Percentiles rank a stretch among this genome's conserved stretches.
These are phyloP conservation scores for Xylaria arbuscula DNA, from an alignment of 2,329 filamentous ascomycete genomes.

Conservation along the genomic window DNA sequence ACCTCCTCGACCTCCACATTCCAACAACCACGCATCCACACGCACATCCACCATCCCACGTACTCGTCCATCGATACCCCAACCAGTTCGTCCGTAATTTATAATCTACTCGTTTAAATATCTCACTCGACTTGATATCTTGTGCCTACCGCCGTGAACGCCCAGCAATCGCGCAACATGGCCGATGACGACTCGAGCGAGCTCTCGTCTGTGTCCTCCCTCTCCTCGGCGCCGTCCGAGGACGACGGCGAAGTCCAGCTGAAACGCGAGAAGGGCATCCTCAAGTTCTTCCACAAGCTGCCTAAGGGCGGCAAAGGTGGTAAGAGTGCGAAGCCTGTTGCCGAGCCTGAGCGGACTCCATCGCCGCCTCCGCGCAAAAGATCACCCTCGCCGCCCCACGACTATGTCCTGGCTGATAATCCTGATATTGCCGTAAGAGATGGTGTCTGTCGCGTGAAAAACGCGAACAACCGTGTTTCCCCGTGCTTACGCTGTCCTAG, in stretches of 20 bases:
- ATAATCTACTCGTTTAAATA: background rate
- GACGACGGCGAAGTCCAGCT: slow-evolving; percentile 63
- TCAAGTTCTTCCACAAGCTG: slow-evolving; percentile 74
- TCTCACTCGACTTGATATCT: slow-evolving; percentile 7
- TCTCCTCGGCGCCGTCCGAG: slow-evolving; percentile 63
- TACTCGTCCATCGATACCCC: slow-evolving; percentile 28
- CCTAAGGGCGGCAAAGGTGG: slow-evolving; percentile 51
- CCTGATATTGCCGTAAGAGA: slow-evolving; percentile 87
- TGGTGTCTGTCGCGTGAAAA: slow-evolving; percentile 54
- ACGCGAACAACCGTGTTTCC: slow-evolving; percentile 67
- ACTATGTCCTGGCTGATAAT: slow-evolving; percentile 90
- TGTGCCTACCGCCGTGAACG: background rate
- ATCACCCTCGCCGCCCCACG: slow-evolving; percentile 87
- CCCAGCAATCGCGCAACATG: slow-evolving; percentile 56
- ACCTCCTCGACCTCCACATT: slow-evolving; percentile 46
- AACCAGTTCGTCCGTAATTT: background rate
- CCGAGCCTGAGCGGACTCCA: slow-evolving; percentile 63
- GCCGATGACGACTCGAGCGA: slow-evolving; percentile 72
- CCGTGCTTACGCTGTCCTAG: slow-evolving; percentile 61
- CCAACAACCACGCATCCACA: slow-evolving; percentile 38
- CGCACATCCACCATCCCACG: slow-evolving; percentile 33
- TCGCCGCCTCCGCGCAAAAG: slow-evolving; percentile 80
- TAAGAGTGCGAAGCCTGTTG: slow-evolving; percentile 46
- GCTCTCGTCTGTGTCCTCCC: slow-evolving; percentile 63
- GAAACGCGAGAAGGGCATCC: slow-evolving; percentile 66